Percentiles rank a stretch among this genome's conserved stretches.
phyloP scores from a whole-genome alignment of 2,329 filamentous ascomycete species.

The Pseudogymnoascus sp. region DNA sequence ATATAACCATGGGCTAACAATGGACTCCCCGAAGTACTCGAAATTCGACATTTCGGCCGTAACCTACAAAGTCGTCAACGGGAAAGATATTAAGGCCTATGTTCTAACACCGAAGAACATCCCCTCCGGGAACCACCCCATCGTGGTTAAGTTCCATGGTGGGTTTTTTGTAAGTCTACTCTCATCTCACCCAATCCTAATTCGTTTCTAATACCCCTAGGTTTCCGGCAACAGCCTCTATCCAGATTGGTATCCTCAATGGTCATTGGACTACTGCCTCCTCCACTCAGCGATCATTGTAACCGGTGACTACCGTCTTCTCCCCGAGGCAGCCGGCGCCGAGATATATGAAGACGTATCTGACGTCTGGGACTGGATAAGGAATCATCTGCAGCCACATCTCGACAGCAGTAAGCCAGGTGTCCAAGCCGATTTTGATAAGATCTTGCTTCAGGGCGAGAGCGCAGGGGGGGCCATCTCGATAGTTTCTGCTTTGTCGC shows the following conservation, averaged over 20 bases:
- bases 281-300: constrained; percentile 37
- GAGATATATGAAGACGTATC: constrained; percentile 41
- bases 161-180: constrained; percentile 15
- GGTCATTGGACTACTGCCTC: constrained; percentile 34
- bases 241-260: constrained; percentile 25
- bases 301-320: constrained; percentile 42
- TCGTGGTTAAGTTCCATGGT: constrained; percentile 19
- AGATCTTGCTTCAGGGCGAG: constrained; percentile 17
- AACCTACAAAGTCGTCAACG: constrained; percentile 19
- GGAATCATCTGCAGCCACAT: constrained; percentile 16
- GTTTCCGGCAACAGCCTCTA: constrained; percentile 15
- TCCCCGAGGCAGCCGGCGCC: constrained; percentile 40
- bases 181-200: not conserved
- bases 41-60: constrained; percentile 16
- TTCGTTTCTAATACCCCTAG: not conserved
- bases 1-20: not conserved
- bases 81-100: constrained; percentile 16
- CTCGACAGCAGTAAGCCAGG: constrained; percentile 13
- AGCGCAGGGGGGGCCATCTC: constrained; percentile 15
- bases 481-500: constrained; percentile 11
- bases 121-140: constrained; percentile 13
- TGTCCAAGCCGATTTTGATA: constrained; percentile 16
- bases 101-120: constrained; percentile 18
- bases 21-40: constrained; percentile 18
- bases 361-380: constrained; percentile 43